Conservation (phyloP, 1,139 yeast species). For the Keqinozyma sinolaborantium region DNA sequence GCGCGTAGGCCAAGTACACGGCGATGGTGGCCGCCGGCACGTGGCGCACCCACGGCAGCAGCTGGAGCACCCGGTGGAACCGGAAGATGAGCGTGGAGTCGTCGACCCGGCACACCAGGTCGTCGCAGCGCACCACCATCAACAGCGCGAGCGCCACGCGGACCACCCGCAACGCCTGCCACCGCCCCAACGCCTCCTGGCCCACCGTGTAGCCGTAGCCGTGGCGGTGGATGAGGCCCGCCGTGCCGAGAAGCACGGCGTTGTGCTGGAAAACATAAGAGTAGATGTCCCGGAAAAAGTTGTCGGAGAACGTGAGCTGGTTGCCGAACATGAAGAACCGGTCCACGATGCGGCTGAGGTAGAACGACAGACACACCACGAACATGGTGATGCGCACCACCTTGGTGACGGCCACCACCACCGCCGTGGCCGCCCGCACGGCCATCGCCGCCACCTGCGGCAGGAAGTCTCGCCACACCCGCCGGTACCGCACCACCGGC, state of each 20-base stretch:
- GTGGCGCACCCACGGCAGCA: conserved; percentile 3
- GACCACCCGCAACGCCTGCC: conserved; percentile 2
- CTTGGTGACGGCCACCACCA: conserved; percentile 7
- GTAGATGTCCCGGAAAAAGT: conserved; percentile 24
- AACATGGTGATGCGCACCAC: conserved; percentile 16
- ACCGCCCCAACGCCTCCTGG: conserved; percentile 1
- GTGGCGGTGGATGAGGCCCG: conserved; percentile 2
- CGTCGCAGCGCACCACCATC: conserved; percentile 3
- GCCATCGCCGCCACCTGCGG: conserved; percentile 2
- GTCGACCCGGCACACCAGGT: conserved; percentile 1
- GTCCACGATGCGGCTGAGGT: conserved; percentile 10
- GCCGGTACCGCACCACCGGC: conserved; percentile 22
- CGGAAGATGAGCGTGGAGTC: conserved; percentile 23
- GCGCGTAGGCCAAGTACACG: conserved; percentile 23
- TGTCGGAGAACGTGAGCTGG: conserved; percentile 27
- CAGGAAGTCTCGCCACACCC: conserved; percentile 20
- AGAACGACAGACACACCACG: conserved; percentile 15
- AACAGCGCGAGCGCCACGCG: conserved; percentile 3
- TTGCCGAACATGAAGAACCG: conserved; percentile 23
- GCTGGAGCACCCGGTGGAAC: conserved; percentile 19
- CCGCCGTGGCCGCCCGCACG: conserved; percentile 2
- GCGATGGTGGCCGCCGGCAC: conserved; percentile 18
- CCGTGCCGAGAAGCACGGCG: conserved; percentile 4
- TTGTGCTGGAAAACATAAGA: conserved; percentile 24
- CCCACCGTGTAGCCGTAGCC: conserved; percentile 6